A percentile compares a stretch with the other conserved stretches of the same genome.
Conservation (phyloP, 2,329 filamentous ascomycete genomes). For the Dryadomyces quercivorus region DNA sequence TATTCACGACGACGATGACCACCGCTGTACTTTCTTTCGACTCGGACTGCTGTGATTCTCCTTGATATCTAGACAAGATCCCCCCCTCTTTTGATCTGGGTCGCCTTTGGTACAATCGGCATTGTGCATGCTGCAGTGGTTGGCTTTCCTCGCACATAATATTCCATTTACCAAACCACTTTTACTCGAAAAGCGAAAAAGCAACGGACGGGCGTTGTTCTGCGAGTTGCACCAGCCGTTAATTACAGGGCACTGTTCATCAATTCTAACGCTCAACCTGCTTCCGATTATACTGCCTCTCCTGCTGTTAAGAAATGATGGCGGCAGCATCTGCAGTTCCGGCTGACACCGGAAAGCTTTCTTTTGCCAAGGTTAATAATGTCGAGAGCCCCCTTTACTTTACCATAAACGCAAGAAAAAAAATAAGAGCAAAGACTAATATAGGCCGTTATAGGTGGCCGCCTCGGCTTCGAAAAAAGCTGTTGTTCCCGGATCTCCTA, state of each 20-base stretch:
- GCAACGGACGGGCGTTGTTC: neutral
- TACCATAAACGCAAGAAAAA: neutral
- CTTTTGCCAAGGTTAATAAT: slow-evolving; percentile 60
- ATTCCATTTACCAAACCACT: neutral
- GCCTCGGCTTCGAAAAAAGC: slow-evolving; percentile 9
- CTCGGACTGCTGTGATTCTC: slow-evolving; percentile 36
- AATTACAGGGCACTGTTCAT: neutral
- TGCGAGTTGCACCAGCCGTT: neutral
- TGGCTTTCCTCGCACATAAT: no score
- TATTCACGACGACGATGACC: slow-evolving; percentile 20
- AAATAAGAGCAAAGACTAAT: neutral
- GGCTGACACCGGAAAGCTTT: slow-evolving; percentile 43
- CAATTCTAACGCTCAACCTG: neutral
- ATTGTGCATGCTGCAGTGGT: no score
- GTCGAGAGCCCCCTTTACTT: no score
- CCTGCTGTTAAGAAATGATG: slow-evolving; percentile 24
- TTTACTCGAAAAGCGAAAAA: neutral
- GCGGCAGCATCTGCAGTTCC: slow-evolving; percentile 31
- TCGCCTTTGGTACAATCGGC: neutral
- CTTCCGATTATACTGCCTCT: neutral
- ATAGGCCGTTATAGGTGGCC: slow-evolving; percentile 8
- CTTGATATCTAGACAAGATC: slow-evolving; percentile 4
- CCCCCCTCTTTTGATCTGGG: neutral
- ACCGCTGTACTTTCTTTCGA: slow-evolving; percentile 28
- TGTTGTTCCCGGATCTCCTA: neutral